Conservation (phyloP, 73 alveolate species). For the Paramecium tetraurelia region DNA sequence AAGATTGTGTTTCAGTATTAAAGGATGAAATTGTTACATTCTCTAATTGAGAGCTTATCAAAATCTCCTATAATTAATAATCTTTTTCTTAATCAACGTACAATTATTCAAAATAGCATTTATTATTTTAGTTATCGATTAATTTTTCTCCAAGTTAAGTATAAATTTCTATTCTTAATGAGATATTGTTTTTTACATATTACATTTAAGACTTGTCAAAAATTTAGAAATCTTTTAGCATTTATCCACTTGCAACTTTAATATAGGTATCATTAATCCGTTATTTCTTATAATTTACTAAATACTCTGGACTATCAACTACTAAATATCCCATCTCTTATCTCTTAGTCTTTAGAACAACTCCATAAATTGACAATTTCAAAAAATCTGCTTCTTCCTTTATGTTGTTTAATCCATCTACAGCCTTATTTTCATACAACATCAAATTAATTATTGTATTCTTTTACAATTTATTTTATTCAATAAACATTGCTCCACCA, state of each 20-base stretch:
- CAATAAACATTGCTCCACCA: neutral
- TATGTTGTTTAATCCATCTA: neutral
- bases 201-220: neutral
- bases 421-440: neutral
- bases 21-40: neutral
- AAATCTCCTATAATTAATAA: neutral
- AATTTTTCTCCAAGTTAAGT: neutral
- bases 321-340: neutral
- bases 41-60: neutral
- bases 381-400: neutral
- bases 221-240: neutral
- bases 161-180: neutral
- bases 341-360: neutral
- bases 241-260: neutral
- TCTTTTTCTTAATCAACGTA: neutral
- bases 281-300: neutral
- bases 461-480: neutral
- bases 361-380: neutral
- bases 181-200: neutral
- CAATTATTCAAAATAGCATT: neutral
- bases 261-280: neutral
- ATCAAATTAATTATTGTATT: neutral
- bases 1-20: neutral
- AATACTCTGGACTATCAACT: neutral
- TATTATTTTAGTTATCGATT: neutral